Base-by-base conservation (phyloP, 345 rosid species). In the Bruguiera gymnorhiza region DNA sequence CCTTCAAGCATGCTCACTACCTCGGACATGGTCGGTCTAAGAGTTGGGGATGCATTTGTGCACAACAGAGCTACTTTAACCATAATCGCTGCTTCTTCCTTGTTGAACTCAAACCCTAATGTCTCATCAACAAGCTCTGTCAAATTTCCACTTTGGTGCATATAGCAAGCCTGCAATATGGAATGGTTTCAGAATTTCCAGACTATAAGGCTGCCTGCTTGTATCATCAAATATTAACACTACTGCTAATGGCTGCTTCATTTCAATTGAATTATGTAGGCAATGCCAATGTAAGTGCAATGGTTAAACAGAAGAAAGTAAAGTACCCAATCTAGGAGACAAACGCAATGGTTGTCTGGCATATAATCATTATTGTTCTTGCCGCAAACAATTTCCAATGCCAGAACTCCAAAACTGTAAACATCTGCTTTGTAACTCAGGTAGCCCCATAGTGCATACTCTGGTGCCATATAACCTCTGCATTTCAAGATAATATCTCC, bases 381-480 rank as follows among this genome's bases (percentile, higher is more conserved):
- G 26, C 81, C 81, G 20, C 68, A 65, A 30, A 69, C 74, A 52
- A 60, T 60, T 65, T 75, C 79, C 29, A 75, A 66, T 5, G 67
- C 79, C 13, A 75, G 69, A 39, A 77, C 74, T 29, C 81, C 81
- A 32, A 68, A 77, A 58, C 81, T 73, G 65, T 78, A 78, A 18
- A 70, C 81, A 62, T 78, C 81, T 20, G 69, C 81, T 66, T 78
- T 78, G 32, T 78, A 18, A 4, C 75, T 69, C 46, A 78, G 37
- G 60, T 69, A 31, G 46, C 78, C 81, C 78, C 81, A 69, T 2
- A 73, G 65, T 5, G 81, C 78, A 53, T 78, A 78, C 66, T 78
- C 81, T 0, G 81, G 81, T 59, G 80, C 80, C 76, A 77, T 77
- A 20, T 77, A 72, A 21, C 76, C 80, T 51, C 77, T 77, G 77